A percentile compares a stretch with the other conserved stretches of the same genome.
Conservation (phyloP, 441 rosid species). For the Corymbia calophylla region DNA sequence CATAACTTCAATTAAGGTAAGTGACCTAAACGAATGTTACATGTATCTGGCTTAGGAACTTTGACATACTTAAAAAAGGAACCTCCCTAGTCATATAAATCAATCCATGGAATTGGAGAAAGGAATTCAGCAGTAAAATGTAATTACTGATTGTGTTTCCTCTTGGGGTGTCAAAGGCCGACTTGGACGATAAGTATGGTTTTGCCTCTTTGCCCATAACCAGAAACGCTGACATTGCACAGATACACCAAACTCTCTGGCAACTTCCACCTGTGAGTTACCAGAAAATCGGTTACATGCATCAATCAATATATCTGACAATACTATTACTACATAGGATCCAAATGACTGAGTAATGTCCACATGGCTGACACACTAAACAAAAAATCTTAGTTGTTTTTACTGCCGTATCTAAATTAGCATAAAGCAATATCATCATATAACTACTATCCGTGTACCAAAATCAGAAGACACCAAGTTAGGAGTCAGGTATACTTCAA, state of each 20-base stretch:
- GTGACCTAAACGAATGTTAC: background rate
- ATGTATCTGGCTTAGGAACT: background rate
- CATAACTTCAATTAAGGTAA: background rate
- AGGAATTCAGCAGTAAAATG: background rate
- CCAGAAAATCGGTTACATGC: background rate
- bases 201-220: constrained; percentile 94
- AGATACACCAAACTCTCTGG: constrained; percentile 86
- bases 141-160: constrained; percentile 74
- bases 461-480: background rate
- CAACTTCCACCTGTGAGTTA: constrained; percentile 73
- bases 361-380: background rate
- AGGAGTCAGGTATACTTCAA: background rate
- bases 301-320: background rate
- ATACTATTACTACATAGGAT: background rate
- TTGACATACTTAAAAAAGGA: background rate
- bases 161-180: constrained; percentile 79
- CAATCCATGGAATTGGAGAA: background rate
- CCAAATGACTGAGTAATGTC: background rate
- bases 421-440: background rate
- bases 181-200: constrained; percentile 88
- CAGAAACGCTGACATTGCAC: constrained; percentile 84
- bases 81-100: background rate
- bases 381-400: background rate
- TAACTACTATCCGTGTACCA: background rate
- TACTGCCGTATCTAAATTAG: background rate